Conservation (phyloP, 1,284 basidiomycete species). For the Trichosporon ovoides region DNA sequence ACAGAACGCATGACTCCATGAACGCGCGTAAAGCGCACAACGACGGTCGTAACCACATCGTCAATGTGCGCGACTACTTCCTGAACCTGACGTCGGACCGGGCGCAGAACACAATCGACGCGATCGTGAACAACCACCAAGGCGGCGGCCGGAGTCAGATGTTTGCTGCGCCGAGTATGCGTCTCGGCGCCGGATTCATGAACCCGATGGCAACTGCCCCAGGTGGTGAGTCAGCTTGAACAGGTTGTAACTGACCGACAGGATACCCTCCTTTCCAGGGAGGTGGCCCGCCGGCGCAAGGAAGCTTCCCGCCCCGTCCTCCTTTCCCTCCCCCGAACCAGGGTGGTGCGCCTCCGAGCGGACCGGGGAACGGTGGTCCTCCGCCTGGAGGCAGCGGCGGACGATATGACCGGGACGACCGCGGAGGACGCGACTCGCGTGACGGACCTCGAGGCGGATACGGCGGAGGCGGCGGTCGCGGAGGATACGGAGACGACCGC, state of each 20-base stretch:
- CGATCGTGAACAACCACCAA: constrained; percentile 87
- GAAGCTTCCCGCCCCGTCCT: constrained; percentile 57
- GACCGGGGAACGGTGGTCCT: constrained; percentile 3
- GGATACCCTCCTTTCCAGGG: constrained; percentile 16
- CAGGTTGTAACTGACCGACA: not conserved
- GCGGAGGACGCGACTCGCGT: not conserved
- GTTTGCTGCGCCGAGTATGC: constrained; percentile 67
- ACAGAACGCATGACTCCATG: constrained; percentile 40
- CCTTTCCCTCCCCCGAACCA: constrained; percentile 59
- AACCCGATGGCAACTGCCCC: constrained; percentile 34
- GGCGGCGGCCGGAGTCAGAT: constrained; percentile 47
- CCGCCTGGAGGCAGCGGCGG: not conserved
- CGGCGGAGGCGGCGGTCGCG: not conserved
- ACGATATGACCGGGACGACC: not conserved
- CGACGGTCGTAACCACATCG: constrained; percentile 89
- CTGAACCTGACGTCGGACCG: constrained; percentile 92
- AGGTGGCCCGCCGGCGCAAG: constrained; percentile 49
- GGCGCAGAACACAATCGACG: constrained; percentile 92
- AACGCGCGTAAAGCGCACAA: constrained; percentile 94
- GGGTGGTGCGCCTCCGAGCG: constrained; percentile 30
- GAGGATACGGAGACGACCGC: not conserved
- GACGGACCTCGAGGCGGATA: not conserved
- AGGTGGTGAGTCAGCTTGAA: constrained; percentile 13
- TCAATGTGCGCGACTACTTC: constrained; percentile 96
- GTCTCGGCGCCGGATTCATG: constrained; percentile 43